Evolutionary conservation across 257 asterid species (phyloP), one percentile per base, ranked within the genome.

Genomic region (Thymus mandschuricus): DNA sequence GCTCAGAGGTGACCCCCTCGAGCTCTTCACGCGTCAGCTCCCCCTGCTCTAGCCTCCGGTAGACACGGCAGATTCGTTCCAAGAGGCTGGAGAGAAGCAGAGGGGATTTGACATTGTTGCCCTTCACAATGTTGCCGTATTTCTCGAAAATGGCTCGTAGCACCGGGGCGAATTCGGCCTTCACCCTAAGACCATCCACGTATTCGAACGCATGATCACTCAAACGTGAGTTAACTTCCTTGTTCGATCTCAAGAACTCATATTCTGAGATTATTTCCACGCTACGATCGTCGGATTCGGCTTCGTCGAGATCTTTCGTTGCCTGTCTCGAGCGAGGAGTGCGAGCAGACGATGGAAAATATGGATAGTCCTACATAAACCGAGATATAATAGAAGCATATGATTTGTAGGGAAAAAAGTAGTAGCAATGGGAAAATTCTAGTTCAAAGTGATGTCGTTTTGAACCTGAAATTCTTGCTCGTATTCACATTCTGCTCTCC

Each of bases 171-270:
- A 41, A 6, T 64, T 64, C 71, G 6, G 8, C 11, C 48, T 54
- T 73, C 34, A 73, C 71, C 30, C 8, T 63, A 31, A 15, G 60
- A 0, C 64, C 70, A 2, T 60, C 1, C 1, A 75, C 74, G 9
- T 12, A 13, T 34, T 38, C 64, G 3, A 29, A 67, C 0, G 49
- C 57, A 6, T 61, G 69, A 5, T 60, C 64, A 27, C 60, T 68
- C 5, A 59, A 8, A 13, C 35, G 12, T 1, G 79, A 75, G 30
- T 75, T 40, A 6, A 75, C 69, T 60, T 75, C 70, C 59, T 4
- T 8, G 44, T 8, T 40, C 21, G 21, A 40, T 40, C 11, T 46
- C 4, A 1, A 46, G 21, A 21, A 21, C 21, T 21, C 21, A 0
- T 10, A 0, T 10, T 49, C 55, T 13, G 55, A 49, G n/a, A 49